Evolutionary conservation across 768 basidiomycete genomes (phyloP).

Genomic region (Lentinula lateritia): DNA sequence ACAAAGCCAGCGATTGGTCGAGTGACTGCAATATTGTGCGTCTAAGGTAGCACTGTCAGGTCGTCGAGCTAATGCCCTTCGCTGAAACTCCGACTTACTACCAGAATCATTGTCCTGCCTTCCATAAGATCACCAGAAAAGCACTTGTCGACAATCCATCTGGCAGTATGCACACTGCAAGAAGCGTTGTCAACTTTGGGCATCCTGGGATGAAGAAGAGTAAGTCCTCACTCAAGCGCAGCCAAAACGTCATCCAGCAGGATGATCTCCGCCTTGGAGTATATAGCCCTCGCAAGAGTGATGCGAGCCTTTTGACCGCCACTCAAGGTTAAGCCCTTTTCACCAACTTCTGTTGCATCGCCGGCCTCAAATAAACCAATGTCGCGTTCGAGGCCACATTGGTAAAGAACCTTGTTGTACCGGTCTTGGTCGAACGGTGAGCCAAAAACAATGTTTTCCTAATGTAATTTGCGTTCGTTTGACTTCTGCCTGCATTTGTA

Average conservation of each 20-base stretch:
- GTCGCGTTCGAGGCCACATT: conserved; percentile 72
- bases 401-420: conserved; percentile 71
- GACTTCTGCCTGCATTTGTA: not conserved
- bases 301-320: conserved; percentile 44
- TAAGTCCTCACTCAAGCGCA: conserved; percentile 42
- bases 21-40: conserved; percentile 41
- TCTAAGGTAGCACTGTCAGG: conserved; percentile 19
- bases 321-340: conserved; percentile 58
- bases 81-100: conserved; percentile 33
- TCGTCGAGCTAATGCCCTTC: too few species aligned
- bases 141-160: conserved; percentile 76
- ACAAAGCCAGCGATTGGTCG: conserved; percentile 39
- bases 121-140: conserved; percentile 72
- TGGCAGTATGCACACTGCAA: conserved; percentile 62
- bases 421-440: conserved; percentile 67
- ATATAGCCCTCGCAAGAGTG: conserved; percentile 40
- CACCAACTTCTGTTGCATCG: conserved; percentile 66
- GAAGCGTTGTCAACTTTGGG: conserved; percentile 9
- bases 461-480: not conserved
- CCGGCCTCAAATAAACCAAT: conserved; percentile 64
- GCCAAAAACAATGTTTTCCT: conserved; percentile 83
- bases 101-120: conserved; percentile 81
- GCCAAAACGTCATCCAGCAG: conserved; percentile 71
- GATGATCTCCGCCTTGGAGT: conserved; percentile 51
- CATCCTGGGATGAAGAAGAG: not conserved